Evolutionary conservation across 1,284 basidiomycete species (phyloP).

Genomic region (Thecaphora thlaspeos): DNA sequence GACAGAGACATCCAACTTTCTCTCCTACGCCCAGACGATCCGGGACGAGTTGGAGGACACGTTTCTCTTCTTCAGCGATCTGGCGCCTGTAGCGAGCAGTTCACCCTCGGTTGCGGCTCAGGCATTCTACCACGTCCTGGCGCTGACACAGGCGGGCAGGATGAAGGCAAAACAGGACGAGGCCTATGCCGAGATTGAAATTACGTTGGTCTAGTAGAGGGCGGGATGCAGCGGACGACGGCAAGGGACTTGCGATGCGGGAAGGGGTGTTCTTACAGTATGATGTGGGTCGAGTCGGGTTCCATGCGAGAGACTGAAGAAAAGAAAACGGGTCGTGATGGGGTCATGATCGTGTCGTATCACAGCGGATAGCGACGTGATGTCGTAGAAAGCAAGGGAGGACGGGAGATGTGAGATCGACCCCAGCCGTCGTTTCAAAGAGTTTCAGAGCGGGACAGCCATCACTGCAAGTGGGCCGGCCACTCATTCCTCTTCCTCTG

Average conservation of each 20-base stretch:
- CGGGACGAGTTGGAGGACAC: constrained; percentile 20
- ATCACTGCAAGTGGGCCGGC: constrained; percentile 13
- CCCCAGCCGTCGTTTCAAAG: too few species aligned
- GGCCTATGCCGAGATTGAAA: constrained; percentile 49
- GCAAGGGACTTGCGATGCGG: too few species aligned
- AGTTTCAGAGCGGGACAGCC: too few species aligned
- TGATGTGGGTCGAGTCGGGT: too few species aligned
- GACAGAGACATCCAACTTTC: constrained; percentile 33
- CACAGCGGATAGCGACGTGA: too few species aligned
- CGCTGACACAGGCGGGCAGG: constrained; percentile 31
- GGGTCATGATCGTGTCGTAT: too few species aligned
- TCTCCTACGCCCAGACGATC: constrained; percentile 15
- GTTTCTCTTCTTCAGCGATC: constrained; percentile 27
- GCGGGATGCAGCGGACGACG: background rate
- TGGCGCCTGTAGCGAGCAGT: constrained; percentile 25
- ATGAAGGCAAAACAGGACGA: constrained; percentile 48
- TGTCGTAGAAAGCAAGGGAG: too few species aligned
- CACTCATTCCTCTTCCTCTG: constrained; percentile 17
- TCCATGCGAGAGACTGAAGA: too few species aligned
- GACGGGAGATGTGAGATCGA: too few species aligned
- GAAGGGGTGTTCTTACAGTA: too few species aligned
- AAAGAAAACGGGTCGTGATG: too few species aligned
- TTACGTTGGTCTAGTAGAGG: constrained; percentile 5
- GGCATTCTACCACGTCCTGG: constrained; percentile 54
- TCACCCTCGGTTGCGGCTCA: constrained; percentile 47